These are phyloP conservation scores for Cryomyces antarcticus DNA, from an alignment of 495 filamentous ascomycete genomes.

Conservation along the genomic window DNA sequence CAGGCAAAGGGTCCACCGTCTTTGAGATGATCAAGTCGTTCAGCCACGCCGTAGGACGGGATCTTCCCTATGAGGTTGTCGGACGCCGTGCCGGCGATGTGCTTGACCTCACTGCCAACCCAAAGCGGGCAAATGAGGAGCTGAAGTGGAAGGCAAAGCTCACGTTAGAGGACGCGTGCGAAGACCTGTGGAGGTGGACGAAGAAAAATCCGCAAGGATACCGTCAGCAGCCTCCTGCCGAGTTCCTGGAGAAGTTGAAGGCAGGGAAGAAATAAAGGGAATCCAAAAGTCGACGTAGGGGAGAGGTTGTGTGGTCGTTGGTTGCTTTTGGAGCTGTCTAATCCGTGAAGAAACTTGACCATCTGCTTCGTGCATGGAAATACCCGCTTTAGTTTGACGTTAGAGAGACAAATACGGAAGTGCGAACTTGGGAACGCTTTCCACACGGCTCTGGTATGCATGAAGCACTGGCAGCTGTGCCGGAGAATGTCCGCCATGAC, in stretches of 20 bases:
- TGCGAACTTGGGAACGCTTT: too few species aligned
- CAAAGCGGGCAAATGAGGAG: constrained; percentile 67
- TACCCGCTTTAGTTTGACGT: too few species aligned
- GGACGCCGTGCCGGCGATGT: constrained; percentile 75
- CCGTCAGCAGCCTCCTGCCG: constrained; percentile 68
- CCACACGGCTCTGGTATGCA: too few species aligned
- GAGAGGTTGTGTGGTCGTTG: too few species aligned
- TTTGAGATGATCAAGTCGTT: constrained; percentile 97
- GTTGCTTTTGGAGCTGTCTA: too few species aligned
- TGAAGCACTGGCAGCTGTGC: too few species aligned
- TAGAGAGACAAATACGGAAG: too few species aligned
- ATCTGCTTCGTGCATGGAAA: too few species aligned
- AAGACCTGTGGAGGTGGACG: constrained; percentile 87
- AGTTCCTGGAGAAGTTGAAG: constrained; percentile 46
- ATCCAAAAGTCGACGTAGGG: too few species aligned
- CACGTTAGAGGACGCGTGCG: constrained; percentile 80
- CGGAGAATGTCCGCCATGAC: not conserved
- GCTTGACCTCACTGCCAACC: constrained; percentile 83
- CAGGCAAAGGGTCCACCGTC: constrained; percentile 86
- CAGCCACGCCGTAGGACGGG: constrained; percentile 60
- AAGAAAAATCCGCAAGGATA: constrained; percentile 94
- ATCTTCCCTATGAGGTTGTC: constrained; percentile 74
- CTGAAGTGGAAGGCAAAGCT: constrained; percentile 80
- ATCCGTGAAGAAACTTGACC: too few species aligned
- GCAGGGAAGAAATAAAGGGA: too few species aligned